Base-by-base conservation (phyloP, 805 yeast species). In the Saccharomycopsis javanensis region DNA sequence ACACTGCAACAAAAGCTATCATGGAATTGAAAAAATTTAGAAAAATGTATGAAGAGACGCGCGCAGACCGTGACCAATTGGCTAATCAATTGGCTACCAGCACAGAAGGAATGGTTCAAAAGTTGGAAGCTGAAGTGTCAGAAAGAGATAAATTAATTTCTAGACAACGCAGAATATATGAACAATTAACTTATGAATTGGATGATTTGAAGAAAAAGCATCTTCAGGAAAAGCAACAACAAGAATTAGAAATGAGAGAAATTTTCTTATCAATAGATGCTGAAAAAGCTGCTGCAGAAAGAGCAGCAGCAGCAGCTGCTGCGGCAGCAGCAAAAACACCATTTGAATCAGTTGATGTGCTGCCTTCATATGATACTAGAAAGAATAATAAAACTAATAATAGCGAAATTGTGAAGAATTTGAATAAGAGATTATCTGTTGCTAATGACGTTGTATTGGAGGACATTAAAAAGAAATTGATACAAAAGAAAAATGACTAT, bases 231-330 rank as follows among this genome's bases (percentile, higher is more conserved):
- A 85, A 84, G 64, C 90, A 86, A 64, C 82, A 83, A 61, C 89
- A 82, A 64, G 92, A 86, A 65, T 72, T 83, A 10, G 92, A 86
- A 65, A 79, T 85, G 80, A 73, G 94, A 59, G 90, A 86, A 64
- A 77, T 86, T 72, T 67, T 86, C 38, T 77, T 87, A 25, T 72
- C 83, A 68, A 68, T 85, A 51, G 86, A 85, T 64, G 79, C 76
- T 57, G 74, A 73, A 35, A 63, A 55, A 28, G 56, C 45, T 42
- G 38, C 54, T 59, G 63, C 55, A n/a, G 61, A 37, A 74, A 2
- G 61, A 20, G 48, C 48, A 8, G 48, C 48, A 23, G 48, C 48
- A 42, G 16, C 16, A 52, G 33, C 45, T 1, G 48, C 48, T 3
- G 48, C 48, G 11, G 48, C 48, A 42, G 23, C 42, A 10, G 37